A percentile compares a stretch with the other conserved stretches of the same genome.
These are phyloP conservation scores for Colletotrichum nymphaeae DNA, from an alignment of 2,329 filamentous ascomycete genomes.

Conservation along the genomic window DNA sequence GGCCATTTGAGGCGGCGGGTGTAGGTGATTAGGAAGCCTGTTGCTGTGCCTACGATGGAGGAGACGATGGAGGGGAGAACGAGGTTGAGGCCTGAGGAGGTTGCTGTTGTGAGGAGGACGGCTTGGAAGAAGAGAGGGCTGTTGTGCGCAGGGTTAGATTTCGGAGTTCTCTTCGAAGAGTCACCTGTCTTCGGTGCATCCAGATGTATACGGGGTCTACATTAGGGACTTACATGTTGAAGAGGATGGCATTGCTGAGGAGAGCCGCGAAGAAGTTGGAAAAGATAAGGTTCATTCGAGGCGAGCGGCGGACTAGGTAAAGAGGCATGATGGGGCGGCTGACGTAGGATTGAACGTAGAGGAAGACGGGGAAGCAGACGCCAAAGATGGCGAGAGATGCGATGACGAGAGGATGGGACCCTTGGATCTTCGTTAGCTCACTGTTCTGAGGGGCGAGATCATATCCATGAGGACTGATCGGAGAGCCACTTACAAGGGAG, in stretches of 20 bases:
- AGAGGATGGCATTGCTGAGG: constrained; percentile 66
- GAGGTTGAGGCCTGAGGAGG: constrained; percentile 78
- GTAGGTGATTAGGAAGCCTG: constrained; percentile 72
- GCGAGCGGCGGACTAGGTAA: constrained; percentile 58
- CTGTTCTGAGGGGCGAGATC: no score
- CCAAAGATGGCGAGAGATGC: constrained; percentile 60
- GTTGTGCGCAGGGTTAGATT: not conserved
- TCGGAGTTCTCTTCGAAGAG: not conserved
- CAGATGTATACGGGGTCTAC: no score
- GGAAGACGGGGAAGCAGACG: constrained; percentile 60
- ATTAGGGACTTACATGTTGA: constrained; percentile 61
- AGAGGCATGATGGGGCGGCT: constrained; percentile 71
- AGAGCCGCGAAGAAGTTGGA: constrained; percentile 64
- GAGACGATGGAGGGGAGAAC: constrained; percentile 70
- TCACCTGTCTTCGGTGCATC: no score
- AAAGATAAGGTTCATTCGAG: constrained; percentile 69
- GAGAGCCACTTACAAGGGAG: no score
- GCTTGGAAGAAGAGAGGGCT: constrained; percentile 82
- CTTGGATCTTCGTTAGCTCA: constrained; percentile 42
- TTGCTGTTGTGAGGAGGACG: constrained; percentile 76
- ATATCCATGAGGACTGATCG: no score
- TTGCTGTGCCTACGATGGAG: constrained; percentile 65
- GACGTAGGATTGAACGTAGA: constrained; percentile 63
- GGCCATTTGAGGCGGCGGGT: constrained; percentile 71
- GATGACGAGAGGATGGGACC: constrained; percentile 70